These are phyloP conservation scores for Larix kaempferi DNA, from an alignment of 75 land plant genomes.

Conservation along the genomic window DNA sequence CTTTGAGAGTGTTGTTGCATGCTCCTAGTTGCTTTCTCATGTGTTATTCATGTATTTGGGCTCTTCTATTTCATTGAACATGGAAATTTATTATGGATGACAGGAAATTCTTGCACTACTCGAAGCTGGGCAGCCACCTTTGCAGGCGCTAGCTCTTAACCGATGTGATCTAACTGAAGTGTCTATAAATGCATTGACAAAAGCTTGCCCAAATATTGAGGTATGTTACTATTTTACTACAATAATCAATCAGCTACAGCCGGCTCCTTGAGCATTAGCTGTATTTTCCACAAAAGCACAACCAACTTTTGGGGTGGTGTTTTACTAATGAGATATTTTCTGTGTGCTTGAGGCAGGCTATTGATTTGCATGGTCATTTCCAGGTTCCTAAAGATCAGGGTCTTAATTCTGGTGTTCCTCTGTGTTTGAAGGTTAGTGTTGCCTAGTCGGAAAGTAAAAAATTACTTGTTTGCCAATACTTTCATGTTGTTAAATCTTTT, in stretches of 20 bases:
- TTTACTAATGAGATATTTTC: not conserved
- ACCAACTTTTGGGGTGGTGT: not conserved
- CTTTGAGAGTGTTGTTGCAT: too few relatives aligned
- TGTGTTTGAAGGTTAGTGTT: not conserved
- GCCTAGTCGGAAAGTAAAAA: not conserved
- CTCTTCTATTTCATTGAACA: too few relatives aligned
- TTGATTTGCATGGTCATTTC: slow-evolving; percentile 12
- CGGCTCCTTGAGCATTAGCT: too few relatives aligned
- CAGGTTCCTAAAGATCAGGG: slow-evolving; percentile 7
- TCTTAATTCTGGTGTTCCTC: not conserved
- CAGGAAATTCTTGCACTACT: slow-evolving; percentile 30
- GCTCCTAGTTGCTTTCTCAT: too few relatives aligned
- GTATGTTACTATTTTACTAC: not conserved
- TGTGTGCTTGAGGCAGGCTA: slow-evolving; percentile 4
- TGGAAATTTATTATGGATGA: not conserved
- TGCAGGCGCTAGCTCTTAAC: slow-evolving; percentile 28
- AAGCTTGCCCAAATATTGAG: slow-evolving; percentile 35
- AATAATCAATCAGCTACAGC: not conserved
- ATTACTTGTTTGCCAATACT: not conserved
- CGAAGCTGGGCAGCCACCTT: slow-evolving; percentile 30
- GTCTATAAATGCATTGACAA: slow-evolving; percentile 23
- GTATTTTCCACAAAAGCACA: not conserved
- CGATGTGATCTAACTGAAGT: slow-evolving; percentile 27
- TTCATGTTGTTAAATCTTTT: not conserved
- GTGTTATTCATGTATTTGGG: too few relatives aligned